Percentiles rank a stretch among this genome's conserved stretches.
Evolutionary conservation across 805 yeast species (phyloP).

Genomic region (Candida insectalens): DNA sequence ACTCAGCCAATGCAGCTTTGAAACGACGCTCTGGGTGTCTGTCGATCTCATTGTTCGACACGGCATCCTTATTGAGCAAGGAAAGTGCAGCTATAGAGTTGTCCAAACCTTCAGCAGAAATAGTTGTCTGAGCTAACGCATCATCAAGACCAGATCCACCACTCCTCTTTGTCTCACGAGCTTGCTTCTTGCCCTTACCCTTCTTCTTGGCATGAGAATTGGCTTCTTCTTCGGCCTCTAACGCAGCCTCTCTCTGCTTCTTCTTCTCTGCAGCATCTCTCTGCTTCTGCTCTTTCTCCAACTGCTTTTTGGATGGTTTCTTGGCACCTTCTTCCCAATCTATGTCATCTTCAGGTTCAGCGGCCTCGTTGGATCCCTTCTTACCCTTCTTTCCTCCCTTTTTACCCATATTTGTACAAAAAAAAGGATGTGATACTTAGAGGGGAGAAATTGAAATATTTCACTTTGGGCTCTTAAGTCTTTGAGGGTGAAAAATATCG

Average conservation of each 20-base stretch:
- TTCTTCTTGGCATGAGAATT: slow-evolving; percentile 48
- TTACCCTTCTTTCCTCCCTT: slow-evolving; percentile 41
- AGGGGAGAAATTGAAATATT: not conserved
- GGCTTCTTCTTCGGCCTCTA: slow-evolving; percentile 53
- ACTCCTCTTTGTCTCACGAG: slow-evolving; percentile 28
- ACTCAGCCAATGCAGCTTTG: slow-evolving; percentile 70
- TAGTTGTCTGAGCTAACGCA: slow-evolving; percentile 45
- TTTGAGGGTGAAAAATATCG: no score
- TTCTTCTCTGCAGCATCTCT: slow-evolving; percentile 72
- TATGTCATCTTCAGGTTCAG: slow-evolving; percentile 32
- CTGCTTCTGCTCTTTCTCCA: slow-evolving; percentile 55
- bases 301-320: slow-evolving; percentile 60
- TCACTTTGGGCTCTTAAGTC: no score
- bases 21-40: slow-evolving; percentile 86
- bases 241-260: slow-evolving; percentile 67
- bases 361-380: slow-evolving; percentile 18
- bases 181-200: slow-evolving; percentile 51
- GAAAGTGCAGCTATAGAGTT: slow-evolving; percentile 72
- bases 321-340: slow-evolving; percentile 69
- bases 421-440: not conserved
- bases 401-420: slow-evolving; percentile 15
- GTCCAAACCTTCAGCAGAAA: slow-evolving; percentile 68
- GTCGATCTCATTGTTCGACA: slow-evolving; percentile 54
- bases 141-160: slow-evolving; percentile 47
- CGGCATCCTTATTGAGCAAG: slow-evolving; percentile 49